A percentile compares a stretch with the other conserved stretches of the same genome.
Conservation (phyloP, 179 eudicot species). For the Silene vulgaris region DNA sequence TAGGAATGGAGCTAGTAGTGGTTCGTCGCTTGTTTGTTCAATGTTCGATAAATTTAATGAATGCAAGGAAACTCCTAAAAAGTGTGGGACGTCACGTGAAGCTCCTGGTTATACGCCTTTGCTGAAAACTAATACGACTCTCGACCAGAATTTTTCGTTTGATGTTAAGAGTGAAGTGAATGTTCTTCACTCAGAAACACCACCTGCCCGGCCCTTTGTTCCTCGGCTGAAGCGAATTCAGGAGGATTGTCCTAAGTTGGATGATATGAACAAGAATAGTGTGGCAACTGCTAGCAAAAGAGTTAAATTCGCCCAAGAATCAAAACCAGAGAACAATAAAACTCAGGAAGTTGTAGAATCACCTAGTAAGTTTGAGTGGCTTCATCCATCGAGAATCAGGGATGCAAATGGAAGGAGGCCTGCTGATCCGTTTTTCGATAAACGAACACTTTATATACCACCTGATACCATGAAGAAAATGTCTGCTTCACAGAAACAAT, state of each 20-base stretch:
- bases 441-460: slow-evolving; percentile 81
- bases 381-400: slow-evolving; percentile 67
- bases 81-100: slow-evolving; percentile 24
- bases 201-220: slow-evolving; percentile 59
- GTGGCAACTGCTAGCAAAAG: slow-evolving; percentile 49
- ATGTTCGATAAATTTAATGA: slow-evolving; percentile 34
- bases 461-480: slow-evolving; percentile 72
- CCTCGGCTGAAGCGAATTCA: slow-evolving; percentile 78
- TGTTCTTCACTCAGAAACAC: slow-evolving; percentile 61
- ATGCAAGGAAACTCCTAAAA: slow-evolving; percentile 30
- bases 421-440: slow-evolving; percentile 70
- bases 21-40: slow-evolving; percentile 29
- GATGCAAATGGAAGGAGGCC: slow-evolving; percentile 90
- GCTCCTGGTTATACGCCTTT: slow-evolving; percentile 20
- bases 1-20: slow-evolving; percentile 41
- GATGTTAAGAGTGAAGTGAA: slow-evolving; percentile 32
- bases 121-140: slow-evolving; percentile 23
- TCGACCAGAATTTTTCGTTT: slow-evolving; percentile 19
- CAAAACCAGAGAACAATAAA: slow-evolving; percentile 27
- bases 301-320: slow-evolving; percentile 44
- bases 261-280: slow-evolving; percentile 30
- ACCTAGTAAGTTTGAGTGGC: slow-evolving; percentile 87
- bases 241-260: slow-evolving; percentile 44
- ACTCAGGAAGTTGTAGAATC: slow-evolving; percentile 36
- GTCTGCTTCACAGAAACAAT: slow-evolving; percentile 96